Evolutionary conservation across 495 filamentous ascomycete genomes (phyloP), one percentile per base, ranked within the genome.

Genomic region (Pseudomonodictys pantanalensis): DNA sequence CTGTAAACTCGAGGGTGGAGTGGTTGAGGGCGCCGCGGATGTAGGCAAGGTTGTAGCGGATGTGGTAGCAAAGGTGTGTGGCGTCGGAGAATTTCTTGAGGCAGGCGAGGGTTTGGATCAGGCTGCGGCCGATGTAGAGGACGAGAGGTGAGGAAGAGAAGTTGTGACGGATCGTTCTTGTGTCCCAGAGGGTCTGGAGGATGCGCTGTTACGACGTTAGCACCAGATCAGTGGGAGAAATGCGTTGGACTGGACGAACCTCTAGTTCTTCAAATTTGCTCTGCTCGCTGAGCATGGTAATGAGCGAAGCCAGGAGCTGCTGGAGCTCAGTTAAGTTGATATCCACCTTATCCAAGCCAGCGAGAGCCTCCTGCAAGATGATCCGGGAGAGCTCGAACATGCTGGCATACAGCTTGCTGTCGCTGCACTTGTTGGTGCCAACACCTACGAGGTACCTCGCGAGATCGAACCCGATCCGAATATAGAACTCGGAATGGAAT

Each of bases 401-500:
- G 7, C 20, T n/a, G n/a, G 7, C n/a, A 35, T 56, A 55, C 1
- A 66, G 35, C 38, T 58, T 58, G 22, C 28, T 22, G 33, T 66
- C 58, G 26, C 47, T 24, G 51, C 53, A 60, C 38, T 43, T 53
- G 41, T 28, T 35, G 3, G 56, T 61, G 8, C 46, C 62, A 29
- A 58, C 17, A 6, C 62, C 62, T 6, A 53, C 51, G 3, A 65
- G 52, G 26, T 52, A 61, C 42, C 55, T 49, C 1, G 62, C 58
- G 4, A 65, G 23, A 11, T 52, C 44, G 29, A 65, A 61, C n/a
- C 57, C 62, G 15, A 23, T 48, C 24, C 45, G 56, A 22, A 65
- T 65, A 24, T 64, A 51, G 29, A 60, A 61, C 42, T 64, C 50
- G 23, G 50, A 60, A 35, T 76, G 75, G 58, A 83, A 80, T 28